These are phyloP conservation scores for Entomortierella parvispora DNA, from an alignment of 192 early-diverging fungal species.

Conservation along the genomic window DNA sequence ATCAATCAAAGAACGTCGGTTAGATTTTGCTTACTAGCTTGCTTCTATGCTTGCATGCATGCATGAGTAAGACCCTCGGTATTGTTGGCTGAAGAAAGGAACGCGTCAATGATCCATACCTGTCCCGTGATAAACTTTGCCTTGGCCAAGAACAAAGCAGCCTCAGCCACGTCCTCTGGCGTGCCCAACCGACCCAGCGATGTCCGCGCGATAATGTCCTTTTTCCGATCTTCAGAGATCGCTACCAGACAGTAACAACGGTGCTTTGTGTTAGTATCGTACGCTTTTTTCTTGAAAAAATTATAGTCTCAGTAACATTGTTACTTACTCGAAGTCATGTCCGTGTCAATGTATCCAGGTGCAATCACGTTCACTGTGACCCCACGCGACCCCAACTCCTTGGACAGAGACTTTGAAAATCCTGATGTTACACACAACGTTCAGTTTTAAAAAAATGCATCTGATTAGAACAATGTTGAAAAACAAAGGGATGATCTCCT, in stretches of 20 bases:
- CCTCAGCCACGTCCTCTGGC: constrained; percentile 68
- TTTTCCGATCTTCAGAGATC: constrained; percentile 49
- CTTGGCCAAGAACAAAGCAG: constrained; percentile 66
- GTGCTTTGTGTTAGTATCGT: background rate
- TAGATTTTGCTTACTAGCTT: too few species aligned
- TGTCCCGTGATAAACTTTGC: constrained; percentile 74
- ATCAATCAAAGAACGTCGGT: too few species aligned
- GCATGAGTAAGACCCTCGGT: too few species aligned
- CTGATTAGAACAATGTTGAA: background rate
- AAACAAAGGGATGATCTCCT: background rate
- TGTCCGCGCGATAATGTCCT: constrained; percentile 54
- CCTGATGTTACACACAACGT: constrained; percentile 52
- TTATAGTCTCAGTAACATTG: background rate
- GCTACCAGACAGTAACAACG: constrained; percentile 31
- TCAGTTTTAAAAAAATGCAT: background rate
- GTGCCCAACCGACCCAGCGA: constrained; percentile 67
- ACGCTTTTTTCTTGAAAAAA: too few species aligned
- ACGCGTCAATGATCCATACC: too few species aligned
- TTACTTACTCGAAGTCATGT: constrained; percentile 72
- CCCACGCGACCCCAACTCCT: constrained; percentile 76
- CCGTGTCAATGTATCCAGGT: constrained; percentile 89
- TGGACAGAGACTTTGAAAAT: constrained; percentile 85
- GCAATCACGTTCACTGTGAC: constrained; percentile 86
- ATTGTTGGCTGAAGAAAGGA: too few species aligned
- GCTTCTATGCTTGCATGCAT: too few species aligned